Base-by-base conservation (phyloP, 768 basidiomycete genomes). In the Fistulinella prunicolor region DNA sequence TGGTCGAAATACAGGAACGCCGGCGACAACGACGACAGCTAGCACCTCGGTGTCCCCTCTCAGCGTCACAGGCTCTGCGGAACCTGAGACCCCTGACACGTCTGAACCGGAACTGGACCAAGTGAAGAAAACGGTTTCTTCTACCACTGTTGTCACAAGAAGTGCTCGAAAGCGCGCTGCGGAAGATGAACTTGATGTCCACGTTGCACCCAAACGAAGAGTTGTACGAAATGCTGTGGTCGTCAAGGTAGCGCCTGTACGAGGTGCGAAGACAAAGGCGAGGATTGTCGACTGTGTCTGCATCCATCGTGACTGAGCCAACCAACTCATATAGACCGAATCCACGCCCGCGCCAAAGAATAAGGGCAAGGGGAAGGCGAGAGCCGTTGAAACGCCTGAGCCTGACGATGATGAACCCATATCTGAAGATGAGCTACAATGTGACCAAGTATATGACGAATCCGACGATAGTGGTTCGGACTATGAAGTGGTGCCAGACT, bases 401-500 rank as follows among this genome's bases (percentile, higher is more conserved):
- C 62, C 55, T 16, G 52, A 52, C 10, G 52, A 59, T n/a, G 71
- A 73, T 3, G 66, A 58, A 2, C 44, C 48, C 7, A 28, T 61
- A 20, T 59, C 69, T 30, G 70, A 76, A 17, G 65, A 68, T 36
- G 73, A 67, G 17, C 57, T 71, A 32, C 74, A 74, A 32, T 73
- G 69, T 49, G 67, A 70, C 39, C 74, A 74, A 36, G 54, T 64
- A 19, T 39, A 75, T 22, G 69, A 73, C 10, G 83, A 85, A 48
- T 81, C 77, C 16, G 76, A 76, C 24, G 76, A 71, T 45, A 66
- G 66, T 49, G 82, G 74, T 22, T 86, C 86, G 34, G 84, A 85
- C 47, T 86, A 83, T 53, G 69, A 77, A 35, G 62, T 67, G 13
- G 62, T 55, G 3, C 43, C 66, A 17, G 71, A 72, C 21, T 72